phyloP scores from a whole-genome alignment of 2,329 filamentous ascomycete genomes.

The Pseudogymnoascus sp. region DNA sequence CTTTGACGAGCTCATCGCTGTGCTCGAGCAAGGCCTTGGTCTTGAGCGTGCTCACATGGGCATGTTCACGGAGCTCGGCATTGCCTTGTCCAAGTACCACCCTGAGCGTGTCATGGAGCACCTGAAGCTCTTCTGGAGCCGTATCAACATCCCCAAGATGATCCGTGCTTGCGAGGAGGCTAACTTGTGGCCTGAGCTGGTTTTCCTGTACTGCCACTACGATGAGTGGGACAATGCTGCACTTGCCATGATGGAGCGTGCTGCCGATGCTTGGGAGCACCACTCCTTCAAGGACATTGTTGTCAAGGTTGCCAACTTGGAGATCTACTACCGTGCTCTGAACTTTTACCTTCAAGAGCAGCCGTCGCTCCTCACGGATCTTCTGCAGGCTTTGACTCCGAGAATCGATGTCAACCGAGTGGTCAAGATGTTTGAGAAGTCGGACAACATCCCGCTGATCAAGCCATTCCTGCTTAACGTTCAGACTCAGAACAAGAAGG shows the following conservation, averaged over 20 bases:
- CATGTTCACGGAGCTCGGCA: conserved; percentile 89
- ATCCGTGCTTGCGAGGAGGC: conserved; percentile 89
- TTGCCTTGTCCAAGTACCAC: conserved; percentile 88
- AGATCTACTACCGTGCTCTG: conserved; percentile 96
- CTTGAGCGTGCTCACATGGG: conserved; percentile 91
- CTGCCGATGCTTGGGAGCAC: conserved; percentile 97
- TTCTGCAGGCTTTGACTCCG: conserved; percentile 82
- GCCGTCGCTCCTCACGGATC: conserved; percentile 87
- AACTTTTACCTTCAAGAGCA: conserved; percentile 98
- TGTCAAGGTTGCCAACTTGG: conserved; percentile 94
- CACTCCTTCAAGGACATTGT: conserved; percentile 99
- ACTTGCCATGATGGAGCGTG: conserved; percentile 94
- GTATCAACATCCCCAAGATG: conserved; percentile 97
- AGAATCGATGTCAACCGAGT: conserved; percentile 97
- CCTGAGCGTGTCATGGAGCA: conserved; percentile 97
- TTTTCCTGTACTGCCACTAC: conserved; percentile 97
- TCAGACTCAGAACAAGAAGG: conserved; percentile 93
- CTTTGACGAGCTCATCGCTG: conserved; percentile 92
- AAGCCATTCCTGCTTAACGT: conserved; percentile 98
- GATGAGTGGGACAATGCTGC: conserved; percentile 98
- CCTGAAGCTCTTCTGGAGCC: conserved; percentile 94
- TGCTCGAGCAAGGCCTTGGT: conserved; percentile 90
- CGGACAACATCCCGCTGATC: conserved; percentile 94
- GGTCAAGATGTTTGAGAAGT: conserved; percentile 98
- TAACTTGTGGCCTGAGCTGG: conserved; percentile 92